phyloP scores from a whole-genome alignment of 2,329 filamentous ascomycete species.

The Diaporthe sp. region DNA sequence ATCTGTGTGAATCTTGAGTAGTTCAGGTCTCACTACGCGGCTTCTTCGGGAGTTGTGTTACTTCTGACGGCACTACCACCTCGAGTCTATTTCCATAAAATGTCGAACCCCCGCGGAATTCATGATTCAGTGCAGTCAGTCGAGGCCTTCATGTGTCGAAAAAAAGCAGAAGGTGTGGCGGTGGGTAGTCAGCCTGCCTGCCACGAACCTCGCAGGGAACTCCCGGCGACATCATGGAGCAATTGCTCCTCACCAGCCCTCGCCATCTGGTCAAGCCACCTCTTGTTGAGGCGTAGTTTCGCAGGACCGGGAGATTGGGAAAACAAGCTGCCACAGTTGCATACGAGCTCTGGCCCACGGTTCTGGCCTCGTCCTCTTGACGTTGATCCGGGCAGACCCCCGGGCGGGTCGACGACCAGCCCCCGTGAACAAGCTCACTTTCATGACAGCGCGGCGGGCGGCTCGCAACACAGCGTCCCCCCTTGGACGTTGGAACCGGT shows the following conservation, averaged over 20 bases:
- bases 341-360: conserved; percentile 11
- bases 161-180: background rate
- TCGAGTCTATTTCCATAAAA: conserved; percentile 10
- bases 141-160: background rate
- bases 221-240: conserved; percentile 8
- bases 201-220: background rate
- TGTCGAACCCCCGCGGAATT: background rate
- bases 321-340: conserved; percentile 13
- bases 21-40: background rate
- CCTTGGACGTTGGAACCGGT: conserved; percentile 8
- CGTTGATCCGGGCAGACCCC: background rate
- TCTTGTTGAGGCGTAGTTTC: conserved; percentile 1
- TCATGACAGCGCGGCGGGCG: conserved; percentile 6
- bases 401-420: too few relatives aligned
- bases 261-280: background rate
- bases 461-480: conserved; percentile 11
- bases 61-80: background rate
- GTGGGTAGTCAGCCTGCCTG: background rate
- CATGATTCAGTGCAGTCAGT: conserved; percentile 13
- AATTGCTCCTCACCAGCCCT: conserved; percentile 21
- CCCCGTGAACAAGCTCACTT: background rate
- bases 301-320: background rate
- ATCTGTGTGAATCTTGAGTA: background rate
- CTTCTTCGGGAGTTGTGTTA: background rate
- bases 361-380: conserved; percentile 2